Base-by-base conservation (phyloP, 805 yeast species). In the Trichomonascus vanleenenianus region DNA sequence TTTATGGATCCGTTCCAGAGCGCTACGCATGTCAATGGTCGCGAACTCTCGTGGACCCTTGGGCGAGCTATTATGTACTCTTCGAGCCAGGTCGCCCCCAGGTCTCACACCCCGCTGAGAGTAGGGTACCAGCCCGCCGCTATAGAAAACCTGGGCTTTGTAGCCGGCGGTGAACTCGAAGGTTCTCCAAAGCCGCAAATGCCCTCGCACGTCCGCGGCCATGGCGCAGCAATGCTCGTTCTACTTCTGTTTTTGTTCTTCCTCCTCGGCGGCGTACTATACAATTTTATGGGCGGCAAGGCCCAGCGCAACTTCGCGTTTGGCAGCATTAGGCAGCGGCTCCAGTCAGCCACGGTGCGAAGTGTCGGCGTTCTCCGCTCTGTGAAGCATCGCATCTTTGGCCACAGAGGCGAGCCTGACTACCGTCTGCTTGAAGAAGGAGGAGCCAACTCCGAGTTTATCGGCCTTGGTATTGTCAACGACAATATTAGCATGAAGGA, bases 21-120 rank as follows among this genome's bases (percentile, higher is more conserved):
- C 50, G 88, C 93, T 0, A 81, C 81, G 46, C 73, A 80, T 15
- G 78, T 93, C 30, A 75, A 85, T 49, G 96, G 94, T 2, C 76
- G 79, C 3, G 98, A 93, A 53, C 67, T 93, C 15, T 84, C 96
- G 0, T 93, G 99, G 99, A 91, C 97, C 0, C 61, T 93, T 32
- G 99, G 98, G 3, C 82, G 83, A 56, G 87, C 89, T 20, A 60
- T 93, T 3, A 62, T 91, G 12, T 85, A 80, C 61, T 96, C 96
- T 0, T 42, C 45, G 11, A 76, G 89, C 12, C 80, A 79, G 51
- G 71, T 85, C 5, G 61, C 58, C 33, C 52, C 59, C 2, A 42
- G 30, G 11, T 18, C 45, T 11, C 18, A 14, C 3, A 22, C 27
- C 15, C 34, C 30, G 7, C 16, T 20, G 3, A 43, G 36, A 10